These are phyloP conservation scores for Solanum sitiens DNA, from an alignment of 257 asterid genomes.

Conservation along the genomic window DNA sequence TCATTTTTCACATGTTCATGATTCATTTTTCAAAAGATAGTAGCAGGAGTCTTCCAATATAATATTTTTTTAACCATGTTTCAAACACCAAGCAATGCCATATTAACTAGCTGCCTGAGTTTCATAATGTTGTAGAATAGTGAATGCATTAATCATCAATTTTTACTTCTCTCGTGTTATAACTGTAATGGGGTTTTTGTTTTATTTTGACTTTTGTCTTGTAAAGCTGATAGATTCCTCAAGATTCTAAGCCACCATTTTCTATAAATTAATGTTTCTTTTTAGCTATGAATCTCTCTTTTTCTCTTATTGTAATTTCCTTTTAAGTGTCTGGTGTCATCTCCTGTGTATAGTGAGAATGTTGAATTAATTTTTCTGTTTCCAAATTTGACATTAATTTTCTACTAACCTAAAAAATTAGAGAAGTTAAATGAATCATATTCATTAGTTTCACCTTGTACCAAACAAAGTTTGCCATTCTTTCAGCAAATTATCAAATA, in stretches of 20 bases:
- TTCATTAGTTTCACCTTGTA: conserved; percentile 30
- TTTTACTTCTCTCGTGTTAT: background rate
- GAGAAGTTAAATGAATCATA: conserved; percentile 27
- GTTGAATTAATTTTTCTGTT: conserved; percentile 20
- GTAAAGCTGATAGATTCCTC: background rate
- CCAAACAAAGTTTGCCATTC: conserved; percentile 42
- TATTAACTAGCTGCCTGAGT: too few species aligned
- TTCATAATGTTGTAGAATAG: too few species aligned
- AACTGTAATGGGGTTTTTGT: background rate
- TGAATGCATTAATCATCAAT: too few species aligned
- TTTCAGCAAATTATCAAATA: conserved; percentile 3
- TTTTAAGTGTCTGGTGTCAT: conserved; percentile 28
- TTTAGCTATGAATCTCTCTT: background rate
- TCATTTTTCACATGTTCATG: background rate
- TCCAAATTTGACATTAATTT: conserved; percentile 14
- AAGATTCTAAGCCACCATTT: conserved; percentile 9
- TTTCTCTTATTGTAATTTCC: background rate
- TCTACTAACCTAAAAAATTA: conserved; percentile 44
- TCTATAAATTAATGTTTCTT: background rate
- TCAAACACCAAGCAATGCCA: too few species aligned
- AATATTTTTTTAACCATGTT: too few species aligned
- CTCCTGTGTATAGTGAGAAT: conserved; percentile 22
- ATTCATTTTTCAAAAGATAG: background rate
- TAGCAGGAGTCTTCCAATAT: background rate
- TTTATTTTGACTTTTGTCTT: background rate